Conservation (phyloP, 768 basidiomycete species). For the Rhodotorula sphaerocarpa region DNA sequence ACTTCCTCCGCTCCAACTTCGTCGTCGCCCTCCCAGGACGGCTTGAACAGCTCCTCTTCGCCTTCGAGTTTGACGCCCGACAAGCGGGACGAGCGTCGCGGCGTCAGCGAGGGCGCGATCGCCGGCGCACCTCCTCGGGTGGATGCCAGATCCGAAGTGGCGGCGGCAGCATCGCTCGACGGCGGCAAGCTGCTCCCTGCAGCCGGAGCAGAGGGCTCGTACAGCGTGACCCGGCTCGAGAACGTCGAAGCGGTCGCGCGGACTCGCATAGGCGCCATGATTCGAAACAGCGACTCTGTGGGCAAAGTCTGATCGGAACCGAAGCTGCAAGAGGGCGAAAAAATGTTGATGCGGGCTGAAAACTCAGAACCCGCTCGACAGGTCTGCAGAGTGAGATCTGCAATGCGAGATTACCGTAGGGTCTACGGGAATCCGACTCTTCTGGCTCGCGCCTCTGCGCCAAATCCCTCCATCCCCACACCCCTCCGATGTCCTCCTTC, state of each 20-base stretch:
- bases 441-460: background rate
- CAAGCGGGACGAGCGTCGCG: background rate
- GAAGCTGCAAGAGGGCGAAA: no score
- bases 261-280: constrained; percentile 12
- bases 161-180: no score
- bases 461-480: background rate
- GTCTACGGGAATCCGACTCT: no score
- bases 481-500: background rate
- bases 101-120: background rate
- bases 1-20: background rate
- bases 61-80: background rate
- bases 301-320: no score
- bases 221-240: constrained; percentile 13
- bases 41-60: background rate
- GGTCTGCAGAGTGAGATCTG: no score
- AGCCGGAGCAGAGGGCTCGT: constrained; percentile 1
- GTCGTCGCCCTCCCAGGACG: background rate
- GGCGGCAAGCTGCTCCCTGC: no score
- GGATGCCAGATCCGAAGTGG: background rate
- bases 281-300: no score
- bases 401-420: no score
- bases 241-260: constrained; percentile 10
- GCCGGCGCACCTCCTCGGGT: background rate
- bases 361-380: no score
- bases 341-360: no score